Evolutionary conservation across 2,329 filamentous ascomycete genomes (phyloP).

Genomic region (Ascomycota sp.): DNA sequence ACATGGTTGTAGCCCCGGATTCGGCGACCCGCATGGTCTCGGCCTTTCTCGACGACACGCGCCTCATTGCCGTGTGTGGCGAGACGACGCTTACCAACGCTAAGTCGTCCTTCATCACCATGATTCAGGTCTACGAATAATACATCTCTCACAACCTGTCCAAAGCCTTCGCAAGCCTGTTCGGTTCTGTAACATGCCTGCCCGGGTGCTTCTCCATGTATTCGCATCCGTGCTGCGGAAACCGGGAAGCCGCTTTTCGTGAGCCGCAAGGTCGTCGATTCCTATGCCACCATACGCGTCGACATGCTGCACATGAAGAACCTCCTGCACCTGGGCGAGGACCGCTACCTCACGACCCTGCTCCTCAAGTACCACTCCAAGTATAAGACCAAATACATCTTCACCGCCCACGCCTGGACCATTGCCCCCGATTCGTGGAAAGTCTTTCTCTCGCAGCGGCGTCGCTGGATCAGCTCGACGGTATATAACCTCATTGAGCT

Average conservation of each 20-base stretch:
- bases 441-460: conserved; percentile 93
- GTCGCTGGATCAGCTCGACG: conserved; percentile 98
- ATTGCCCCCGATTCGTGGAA: conserved; percentile 87
- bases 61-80: conserved; percentile 83
- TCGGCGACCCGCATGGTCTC: conserved; percentile 84
- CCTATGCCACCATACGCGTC: conserved; percentile 81
- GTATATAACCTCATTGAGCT: conserved; percentile 95
- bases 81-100: conserved; percentile 87
- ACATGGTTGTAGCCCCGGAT: conserved; percentile 81
- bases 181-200: conserved; percentile 91
- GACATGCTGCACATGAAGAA: conserved; percentile 99
- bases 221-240: conserved; percentile 77
- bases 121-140: conserved; percentile 99
- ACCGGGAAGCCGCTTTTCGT: conserved; percentile 92
- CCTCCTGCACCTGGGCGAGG: conserved; percentile 83
- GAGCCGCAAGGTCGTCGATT: conserved; percentile 72
- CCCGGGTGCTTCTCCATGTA: conserved; percentile 99
- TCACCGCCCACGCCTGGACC: conserved; percentile 83
- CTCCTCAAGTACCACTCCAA: conserved; percentile 79
- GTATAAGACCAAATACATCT: conserved; percentile 98
- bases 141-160: conserved; percentile 95
- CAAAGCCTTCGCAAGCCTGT: conserved; percentile 93
- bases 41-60: conserved; percentile 76
- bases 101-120: conserved; percentile 83
- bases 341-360: conserved; percentile 89